A percentile compares a stretch with the other conserved stretches of the same genome.
These are phyloP conservation scores for Backusella sp. DNA, from an alignment of 192 early-diverging fungal species.

Conservation along the genomic window DNA sequence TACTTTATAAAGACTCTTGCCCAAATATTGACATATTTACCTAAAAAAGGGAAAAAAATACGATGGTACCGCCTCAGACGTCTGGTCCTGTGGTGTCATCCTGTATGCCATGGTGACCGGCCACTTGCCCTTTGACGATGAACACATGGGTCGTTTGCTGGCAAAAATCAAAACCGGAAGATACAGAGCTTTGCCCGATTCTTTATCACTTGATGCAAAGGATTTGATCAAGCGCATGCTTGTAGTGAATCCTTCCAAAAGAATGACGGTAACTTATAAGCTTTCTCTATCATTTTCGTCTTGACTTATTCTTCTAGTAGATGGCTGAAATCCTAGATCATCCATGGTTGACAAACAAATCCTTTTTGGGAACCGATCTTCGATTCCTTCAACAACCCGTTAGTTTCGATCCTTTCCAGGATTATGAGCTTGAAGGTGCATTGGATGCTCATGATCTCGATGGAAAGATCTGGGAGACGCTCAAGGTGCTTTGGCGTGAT, in stretches of 20 bases:
- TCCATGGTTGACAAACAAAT: constrained; percentile 22
- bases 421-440: neutral
- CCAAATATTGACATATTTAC: neutral
- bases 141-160: constrained; percentile 65
- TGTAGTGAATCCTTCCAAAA: constrained; percentile 67
- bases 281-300: neutral
- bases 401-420: neutral
- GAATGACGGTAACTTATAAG: constrained; percentile 38
- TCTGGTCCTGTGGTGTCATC: constrained; percentile 96
- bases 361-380: neutral
- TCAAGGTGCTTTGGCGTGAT: constrained; percentile 28
- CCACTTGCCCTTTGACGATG: constrained; percentile 81
- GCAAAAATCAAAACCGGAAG: constrained; percentile 65
- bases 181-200: constrained; percentile 65
- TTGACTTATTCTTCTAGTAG: neutral
- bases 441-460: constrained; percentile 15
- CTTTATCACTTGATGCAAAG: constrained; percentile 60
- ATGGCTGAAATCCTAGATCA: constrained; percentile 24
- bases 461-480: constrained; percentile 28
- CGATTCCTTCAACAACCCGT: neutral
- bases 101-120: constrained; percentile 83
- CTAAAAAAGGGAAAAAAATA: constrained; percentile 33
- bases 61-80: constrained; percentile 63
- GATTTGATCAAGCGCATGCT: constrained; percentile 75
- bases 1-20: neutral